Conservation (phyloP, 345 rosid genomes). For the Orychophragmus violaceus region DNA sequence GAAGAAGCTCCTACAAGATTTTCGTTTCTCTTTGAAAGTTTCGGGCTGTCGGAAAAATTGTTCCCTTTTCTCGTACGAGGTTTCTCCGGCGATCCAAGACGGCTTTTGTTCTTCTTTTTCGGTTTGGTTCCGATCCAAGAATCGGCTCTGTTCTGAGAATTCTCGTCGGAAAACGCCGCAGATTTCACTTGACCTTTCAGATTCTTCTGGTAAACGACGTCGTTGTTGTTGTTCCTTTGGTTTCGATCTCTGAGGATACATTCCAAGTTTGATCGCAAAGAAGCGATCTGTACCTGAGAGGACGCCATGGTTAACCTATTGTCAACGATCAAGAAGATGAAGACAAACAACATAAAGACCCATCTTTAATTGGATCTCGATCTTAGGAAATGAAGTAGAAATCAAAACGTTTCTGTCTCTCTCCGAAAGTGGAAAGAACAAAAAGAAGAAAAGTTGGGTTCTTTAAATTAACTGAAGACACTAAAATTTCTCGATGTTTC, state of each 20-base stretch:
- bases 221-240: constrained; percentile 15
- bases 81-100: constrained; percentile 21
- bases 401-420: not conserved
- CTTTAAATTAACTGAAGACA: constrained; percentile 7
- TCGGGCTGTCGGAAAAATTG: not conserved
- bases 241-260: constrained; percentile 56
- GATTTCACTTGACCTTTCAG: constrained; percentile 38
- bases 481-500: constrained; percentile 2
- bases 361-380: constrained; percentile 15
- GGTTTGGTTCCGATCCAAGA: constrained; percentile 8
- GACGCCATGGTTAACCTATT: constrained; percentile 45
- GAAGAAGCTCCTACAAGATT: constrained; percentile 59
- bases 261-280: constrained; percentile 49
- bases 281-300: constrained; percentile 48
- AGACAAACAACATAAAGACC: not conserved
- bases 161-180: constrained; percentile 29
- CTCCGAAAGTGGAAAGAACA: not conserved
- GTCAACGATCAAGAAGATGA: constrained; percentile 6
- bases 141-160: not conserved
- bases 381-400: not conserved
- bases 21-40: not conserved
- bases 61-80: not conserved
- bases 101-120: constrained; percentile 9
- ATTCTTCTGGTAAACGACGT: constrained; percentile 39
- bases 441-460: not conserved